Evolutionary conservation across 2,329 filamentous ascomycete genomes (phyloP).

Genomic region (Leptosphaerulina australis): DNA sequence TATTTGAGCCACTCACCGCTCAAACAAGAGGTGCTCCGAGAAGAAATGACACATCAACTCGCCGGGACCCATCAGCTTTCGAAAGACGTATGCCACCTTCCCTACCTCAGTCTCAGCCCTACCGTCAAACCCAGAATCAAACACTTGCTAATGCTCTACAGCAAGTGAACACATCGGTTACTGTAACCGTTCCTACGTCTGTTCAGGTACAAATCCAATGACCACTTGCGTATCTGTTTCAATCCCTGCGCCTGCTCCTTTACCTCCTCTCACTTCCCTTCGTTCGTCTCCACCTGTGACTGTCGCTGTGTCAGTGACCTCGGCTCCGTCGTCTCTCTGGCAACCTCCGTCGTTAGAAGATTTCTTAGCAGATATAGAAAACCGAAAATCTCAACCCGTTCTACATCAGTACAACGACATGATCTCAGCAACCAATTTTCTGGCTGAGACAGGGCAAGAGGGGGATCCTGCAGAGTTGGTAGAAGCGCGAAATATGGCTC

Average conservation of each 20-base stretch:
- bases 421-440: constrained; percentile 19
- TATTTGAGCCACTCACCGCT: no score
- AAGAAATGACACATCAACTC: no score
- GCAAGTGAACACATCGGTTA: constrained; percentile 15
- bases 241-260: constrained; percentile 18
- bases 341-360: constrained; percentile 14
- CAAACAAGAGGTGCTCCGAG: no score
- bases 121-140: no score
- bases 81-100: constrained; percentile 6
- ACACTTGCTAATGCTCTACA: no score
- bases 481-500: constrained; percentile 18
- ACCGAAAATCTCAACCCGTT: constrained; percentile 12
- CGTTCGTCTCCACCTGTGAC: constrained; percentile 13
- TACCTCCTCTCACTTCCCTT: constrained; percentile 9
- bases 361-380: background rate
- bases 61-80: no score
- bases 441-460: constrained; percentile 20
- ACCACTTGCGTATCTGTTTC: constrained; percentile 18
- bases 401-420: constrained; percentile 22
- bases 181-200: constrained; percentile 15
- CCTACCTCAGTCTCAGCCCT: no score
- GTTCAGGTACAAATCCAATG: constrained; percentile 3
- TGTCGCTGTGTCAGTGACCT: constrained; percentile 16
- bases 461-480: constrained; percentile 18
- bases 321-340: no score